Evolutionary conservation across 208 protist genomes (phyloP), one percentile per base, ranked within the genome.

Genomic region (Acanthamoeba lenticulata): DNA sequence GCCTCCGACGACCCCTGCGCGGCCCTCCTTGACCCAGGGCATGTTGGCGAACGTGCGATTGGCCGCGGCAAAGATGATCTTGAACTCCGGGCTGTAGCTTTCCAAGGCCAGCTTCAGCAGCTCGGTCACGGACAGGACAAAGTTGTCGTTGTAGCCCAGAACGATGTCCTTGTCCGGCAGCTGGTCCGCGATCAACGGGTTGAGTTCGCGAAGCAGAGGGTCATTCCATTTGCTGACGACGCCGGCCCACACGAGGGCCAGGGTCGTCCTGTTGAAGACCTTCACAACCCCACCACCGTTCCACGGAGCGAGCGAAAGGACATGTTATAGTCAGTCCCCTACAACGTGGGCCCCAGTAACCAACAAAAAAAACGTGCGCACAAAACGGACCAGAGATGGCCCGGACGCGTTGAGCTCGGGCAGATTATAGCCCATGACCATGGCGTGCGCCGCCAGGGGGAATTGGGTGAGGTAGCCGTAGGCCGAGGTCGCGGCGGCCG

Each of bases 181-280:
- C 77, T 86, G 57, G 77, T 86, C 38, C 15, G 38, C 45, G 45
- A 86, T n/a, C n/a, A n/a, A 11, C 19, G 77, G 77, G 38, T 86
- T 86, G 77, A 45, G 38, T 7, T 7, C 77, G 11, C 11, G 6
- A 47, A 86, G 57, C 15, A 7, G 38, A 32, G 77, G 27, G 36
- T 86, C 77, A 27, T 47, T 86, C 77, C 77, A 86, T 27, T 49
- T 86, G 77, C 15, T 86, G 77, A 86, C n/a, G 38, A 44, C 42
- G 15, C 77, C 77, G 15, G 45, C 11, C 77, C 77, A 86, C 13
- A 86, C 42, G 34, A 57, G 15, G 27, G 11, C 77, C 7, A 86
- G 77, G 11, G 77, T 86, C 27, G 57, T 27, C 77, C 77, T 55
- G 42, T 86, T 29, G 11, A 86, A 44, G 7, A 86, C 77, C 77